Base-by-base conservation (phyloP, 768 basidiomycete genomes). In the Leccinellum albellum region DNA sequence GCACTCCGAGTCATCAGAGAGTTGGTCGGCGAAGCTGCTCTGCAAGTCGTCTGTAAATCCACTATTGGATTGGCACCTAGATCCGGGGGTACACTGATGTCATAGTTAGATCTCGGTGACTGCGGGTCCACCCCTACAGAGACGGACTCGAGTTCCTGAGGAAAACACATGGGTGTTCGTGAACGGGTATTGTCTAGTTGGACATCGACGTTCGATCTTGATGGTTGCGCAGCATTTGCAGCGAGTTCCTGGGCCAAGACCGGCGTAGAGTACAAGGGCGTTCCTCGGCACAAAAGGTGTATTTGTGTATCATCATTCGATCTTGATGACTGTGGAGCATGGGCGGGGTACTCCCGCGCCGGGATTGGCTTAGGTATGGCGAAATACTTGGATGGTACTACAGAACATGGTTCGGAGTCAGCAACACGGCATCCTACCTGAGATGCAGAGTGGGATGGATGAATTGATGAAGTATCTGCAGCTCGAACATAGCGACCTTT, bases 381-480 rank as follows among this genome's bases (percentile, higher is more conserved):
- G 33, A 62, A 62, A 51, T 64, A 62, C 35, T 50, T 50, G 20
- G 63, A 66, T 42, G 55, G 10, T 6, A 54, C 56, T 58, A 13
- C 37, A 13, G 21, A 53, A 20, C 6, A 4, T n/a, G 51, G 47
- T 28, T 49, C 31, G 10, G n/a, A 14, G 15, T 58, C 54, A 46
- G 48, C 55, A 47, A 23, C 46, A 56, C 62, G 63, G 48, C 53
- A 61, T 47, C 66, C 71, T 42, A 71, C 56, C 61, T 83, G 84
- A 28, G 84, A 86, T 28, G 79, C 83, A 26, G 84, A 86, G 51
- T 86, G 77, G 8, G 80, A 86, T 10, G 84, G 79, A 31, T 70
- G 68, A 12, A 80, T 63, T 31, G 79, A 75, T 1, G 68, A 56
- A 50, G 44, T 55, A 20, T 60, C 60, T 24, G 40, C 50, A 32